Percentiles rank a stretch among this genome's conserved stretches.
These are phyloP conservation scores for Hura crepitans DNA, from an alignment of 441 rosid genomes.

Conservation along the genomic window DNA sequence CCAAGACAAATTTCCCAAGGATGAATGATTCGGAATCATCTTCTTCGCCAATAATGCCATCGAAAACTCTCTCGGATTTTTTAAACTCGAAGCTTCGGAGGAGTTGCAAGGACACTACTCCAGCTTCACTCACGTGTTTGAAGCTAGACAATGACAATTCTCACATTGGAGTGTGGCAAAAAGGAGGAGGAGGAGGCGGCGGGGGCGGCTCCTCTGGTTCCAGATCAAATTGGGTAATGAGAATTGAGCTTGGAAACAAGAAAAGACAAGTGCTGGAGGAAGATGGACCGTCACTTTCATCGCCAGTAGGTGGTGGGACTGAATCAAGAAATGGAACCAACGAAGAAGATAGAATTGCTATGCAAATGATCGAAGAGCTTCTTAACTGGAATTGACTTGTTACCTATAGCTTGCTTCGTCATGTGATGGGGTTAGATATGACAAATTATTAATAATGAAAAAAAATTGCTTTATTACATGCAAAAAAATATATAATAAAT, in stretches of 20 bases:
- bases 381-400: constrained; percentile 52
- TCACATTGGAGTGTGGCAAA: constrained; percentile 84
- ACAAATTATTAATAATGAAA: too few species aligned
- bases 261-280: constrained; percentile 21
- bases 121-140: constrained; percentile 62
- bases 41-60: constrained; percentile 26
- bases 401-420: not conserved
- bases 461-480: too few species aligned
- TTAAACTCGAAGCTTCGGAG: constrained; percentile 56
- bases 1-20: constrained; percentile 66
- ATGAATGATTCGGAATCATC: not conserved
- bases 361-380: constrained; percentile 81
- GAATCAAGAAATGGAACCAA: constrained; percentile 21
- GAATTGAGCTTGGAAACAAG: constrained; percentile 50
- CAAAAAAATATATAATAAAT: too few species aligned
- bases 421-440: not conserved
- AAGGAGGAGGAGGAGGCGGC: constrained; percentile 34
- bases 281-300: constrained; percentile 15
- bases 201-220: constrained; percentile 52
- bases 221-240: constrained; percentile 62
- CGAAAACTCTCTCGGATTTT: constrained; percentile 47
- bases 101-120: constrained; percentile 52
- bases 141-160: constrained; percentile 72
- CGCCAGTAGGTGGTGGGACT: constrained; percentile 2
- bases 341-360: constrained; percentile 54